Conservation (phyloP, 140 eudicot species). For the Cichorium intybus region DNA sequence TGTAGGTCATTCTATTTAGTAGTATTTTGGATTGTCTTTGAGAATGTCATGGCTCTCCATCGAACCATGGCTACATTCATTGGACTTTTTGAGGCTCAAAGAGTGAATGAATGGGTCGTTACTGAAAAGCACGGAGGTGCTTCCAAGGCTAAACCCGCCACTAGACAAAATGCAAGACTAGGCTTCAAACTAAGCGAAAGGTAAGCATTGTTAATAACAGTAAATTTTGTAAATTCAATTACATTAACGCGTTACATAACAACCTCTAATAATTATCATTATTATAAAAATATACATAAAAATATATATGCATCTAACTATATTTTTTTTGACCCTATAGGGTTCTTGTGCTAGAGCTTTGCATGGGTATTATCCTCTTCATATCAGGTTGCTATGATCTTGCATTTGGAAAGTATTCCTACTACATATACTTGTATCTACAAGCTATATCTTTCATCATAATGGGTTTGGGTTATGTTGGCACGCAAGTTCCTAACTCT, state of each 20-base stretch:
- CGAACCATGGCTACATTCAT: constrained; percentile 73
- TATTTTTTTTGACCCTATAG: constrained; percentile 8
- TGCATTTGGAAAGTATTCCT: constrained; percentile 45
- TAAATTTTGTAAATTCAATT: background rate
- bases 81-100: constrained; percentile 54
- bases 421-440: constrained; percentile 43
- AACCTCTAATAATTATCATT: too few species aligned
- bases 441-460: constrained; percentile 62
- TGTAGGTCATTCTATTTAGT: constrained; percentile 62
- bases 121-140: constrained; percentile 69
- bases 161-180: constrained; percentile 31
- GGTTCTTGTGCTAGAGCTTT: constrained; percentile 48
- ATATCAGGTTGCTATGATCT: constrained; percentile 51
- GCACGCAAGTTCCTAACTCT: constrained; percentile 51
- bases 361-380: constrained; percentile 40
- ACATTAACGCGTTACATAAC: too few species aligned
- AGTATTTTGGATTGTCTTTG: constrained; percentile 78
- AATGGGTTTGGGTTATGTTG: constrained; percentile 60
- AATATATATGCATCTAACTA: background rate
- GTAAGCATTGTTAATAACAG: constrained; percentile 10
- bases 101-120: constrained; percentile 82
- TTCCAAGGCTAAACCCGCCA: constrained; percentile 40
- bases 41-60: constrained; percentile 75
- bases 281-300: too few species aligned
- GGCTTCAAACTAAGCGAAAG: constrained; percentile 50